Percentiles rank a stretch among this genome's conserved stretches.
Evolutionary conservation across 179 eudicot species (phyloP).

Genomic region (Pouteria campechiana): DNA sequence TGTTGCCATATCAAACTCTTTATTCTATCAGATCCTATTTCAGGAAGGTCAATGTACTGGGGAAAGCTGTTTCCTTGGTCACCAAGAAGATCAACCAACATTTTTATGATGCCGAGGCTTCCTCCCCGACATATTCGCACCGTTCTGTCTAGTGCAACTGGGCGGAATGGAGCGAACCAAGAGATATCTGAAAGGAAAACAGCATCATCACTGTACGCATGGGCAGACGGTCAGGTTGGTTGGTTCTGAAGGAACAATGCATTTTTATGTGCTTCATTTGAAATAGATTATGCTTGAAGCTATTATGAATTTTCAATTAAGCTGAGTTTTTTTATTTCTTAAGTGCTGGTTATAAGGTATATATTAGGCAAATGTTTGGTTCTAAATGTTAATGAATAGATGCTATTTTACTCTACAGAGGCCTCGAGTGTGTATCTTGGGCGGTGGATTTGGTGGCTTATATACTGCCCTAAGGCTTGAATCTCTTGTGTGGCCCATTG

Average conservation of each 20-base stretch:
- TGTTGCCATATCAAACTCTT: too few species aligned
- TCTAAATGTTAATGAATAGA: neutral
- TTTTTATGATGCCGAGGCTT: too few species aligned
- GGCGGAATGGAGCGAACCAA: slow-evolving; percentile 20
- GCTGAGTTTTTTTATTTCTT: neutral
- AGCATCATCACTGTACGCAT: slow-evolving; percentile 28
- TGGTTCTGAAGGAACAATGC: neutral
- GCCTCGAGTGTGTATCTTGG: slow-evolving; percentile 94
- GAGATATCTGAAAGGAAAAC: slow-evolving; percentile 34
- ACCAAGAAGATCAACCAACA: too few species aligned
- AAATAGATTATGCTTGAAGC: neutral
- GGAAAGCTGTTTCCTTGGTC: too few species aligned
- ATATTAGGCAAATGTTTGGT: neutral
- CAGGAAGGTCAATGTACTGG: too few species aligned
- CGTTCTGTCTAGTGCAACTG: slow-evolving; percentile 17
- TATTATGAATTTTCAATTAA: neutral
- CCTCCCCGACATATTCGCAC: too few species aligned
- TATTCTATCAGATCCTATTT: too few species aligned
- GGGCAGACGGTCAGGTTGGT: slow-evolving; percentile 69
- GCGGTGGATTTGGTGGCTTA: slow-evolving; percentile 98
- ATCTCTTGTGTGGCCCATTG: slow-evolving; percentile 91
- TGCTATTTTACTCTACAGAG: slow-evolving; percentile 55
- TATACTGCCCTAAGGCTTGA: slow-evolving; percentile 92
- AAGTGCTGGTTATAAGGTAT: neutral
- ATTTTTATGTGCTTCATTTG: neutral